Percentiles rank a stretch among this genome's conserved stretches.
phyloP scores from a whole-genome alignment of 805 yeast genomes.

The Candida railenensis region DNA sequence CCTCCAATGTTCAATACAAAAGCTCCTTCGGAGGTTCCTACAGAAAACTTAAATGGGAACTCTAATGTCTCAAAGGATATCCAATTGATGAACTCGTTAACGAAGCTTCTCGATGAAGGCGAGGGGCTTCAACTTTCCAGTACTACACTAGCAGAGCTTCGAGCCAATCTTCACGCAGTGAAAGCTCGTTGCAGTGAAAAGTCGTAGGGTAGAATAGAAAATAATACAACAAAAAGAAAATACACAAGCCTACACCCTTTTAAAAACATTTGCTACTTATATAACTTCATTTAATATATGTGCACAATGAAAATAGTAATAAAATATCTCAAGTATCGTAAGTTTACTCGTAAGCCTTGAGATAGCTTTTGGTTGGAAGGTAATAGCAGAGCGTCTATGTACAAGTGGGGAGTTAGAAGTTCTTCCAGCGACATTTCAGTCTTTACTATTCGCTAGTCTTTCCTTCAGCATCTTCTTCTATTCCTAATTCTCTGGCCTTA shows the following conservation, averaged over 20 bases:
- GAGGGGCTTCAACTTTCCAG: constrained; percentile 1
- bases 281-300: not conserved
- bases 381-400: too few species aligned
- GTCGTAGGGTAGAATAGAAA: not conserved
- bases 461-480: constrained; percentile 35
- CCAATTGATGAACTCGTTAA: constrained; percentile 3
- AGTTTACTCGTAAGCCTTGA: too few species aligned
- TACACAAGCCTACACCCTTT: not conserved
- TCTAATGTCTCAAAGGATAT: not conserved
- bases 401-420: not conserved
- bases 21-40: not conserved
- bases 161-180: not conserved
- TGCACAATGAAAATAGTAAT: not conserved
- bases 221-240: not conserved
- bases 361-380: too few species aligned
- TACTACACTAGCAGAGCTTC: constrained; percentile 6
- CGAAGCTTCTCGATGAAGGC: constrained; percentile 1
- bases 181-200: constrained; percentile 1
- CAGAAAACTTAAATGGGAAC: not conserved
- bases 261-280: not conserved
- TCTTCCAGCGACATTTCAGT: not conserved
- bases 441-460: not conserved
- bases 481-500: constrained; percentile 67
- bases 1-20: not conserved
- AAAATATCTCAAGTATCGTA: not conserved